Conservation (phyloP, 148 eudicot species). For the Rhododendron molle region DNA sequence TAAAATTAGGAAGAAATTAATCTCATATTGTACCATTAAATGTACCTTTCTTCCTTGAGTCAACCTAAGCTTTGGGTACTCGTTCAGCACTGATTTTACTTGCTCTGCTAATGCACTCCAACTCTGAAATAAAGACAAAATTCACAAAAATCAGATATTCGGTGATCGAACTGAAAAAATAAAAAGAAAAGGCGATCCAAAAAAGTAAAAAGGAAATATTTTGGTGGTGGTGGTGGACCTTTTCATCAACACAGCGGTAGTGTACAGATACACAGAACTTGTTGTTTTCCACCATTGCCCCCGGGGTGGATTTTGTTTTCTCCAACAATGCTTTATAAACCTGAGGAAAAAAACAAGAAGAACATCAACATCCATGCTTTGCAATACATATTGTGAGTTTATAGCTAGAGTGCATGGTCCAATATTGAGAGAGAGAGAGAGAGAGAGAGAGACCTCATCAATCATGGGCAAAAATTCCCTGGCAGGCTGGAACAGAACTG, state of each 20-base stretch:
- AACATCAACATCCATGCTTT: neutral
- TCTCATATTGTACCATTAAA: neutral
- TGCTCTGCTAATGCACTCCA: slow-evolving; percentile 71
- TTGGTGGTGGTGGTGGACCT: slow-evolving; percentile 30
- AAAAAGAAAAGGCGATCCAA: neutral
- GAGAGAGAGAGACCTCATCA: slow-evolving; percentile 37
- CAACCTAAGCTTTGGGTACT: slow-evolving; percentile 64
- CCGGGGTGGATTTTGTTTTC: slow-evolving; percentile 53
- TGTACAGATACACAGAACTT: slow-evolving; percentile 86
- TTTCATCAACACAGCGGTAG: slow-evolving; percentile 87
- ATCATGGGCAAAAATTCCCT: slow-evolving; percentile 71
- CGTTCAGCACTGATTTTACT: slow-evolving; percentile 57
- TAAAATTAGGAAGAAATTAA: neutral
- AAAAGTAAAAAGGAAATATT: neutral
- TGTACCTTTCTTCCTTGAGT: slow-evolving; percentile 87
- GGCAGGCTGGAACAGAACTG: slow-evolving; percentile 76
- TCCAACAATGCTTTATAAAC: slow-evolving; percentile 49
- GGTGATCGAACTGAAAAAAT: neutral
- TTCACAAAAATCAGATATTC: neutral
- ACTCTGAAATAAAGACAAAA: slow-evolving; percentile 32
- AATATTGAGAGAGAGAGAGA: neutral
- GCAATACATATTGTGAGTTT: neutral
- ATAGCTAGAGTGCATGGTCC: neutral
- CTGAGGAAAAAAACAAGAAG: slow-evolving; percentile 16
- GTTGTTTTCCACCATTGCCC: slow-evolving; percentile 84